Percentiles rank a stretch among this genome's conserved stretches.
phyloP scores from a whole-genome alignment of 306 rosid genomes.

The Castanopsis chinensis region DNA sequence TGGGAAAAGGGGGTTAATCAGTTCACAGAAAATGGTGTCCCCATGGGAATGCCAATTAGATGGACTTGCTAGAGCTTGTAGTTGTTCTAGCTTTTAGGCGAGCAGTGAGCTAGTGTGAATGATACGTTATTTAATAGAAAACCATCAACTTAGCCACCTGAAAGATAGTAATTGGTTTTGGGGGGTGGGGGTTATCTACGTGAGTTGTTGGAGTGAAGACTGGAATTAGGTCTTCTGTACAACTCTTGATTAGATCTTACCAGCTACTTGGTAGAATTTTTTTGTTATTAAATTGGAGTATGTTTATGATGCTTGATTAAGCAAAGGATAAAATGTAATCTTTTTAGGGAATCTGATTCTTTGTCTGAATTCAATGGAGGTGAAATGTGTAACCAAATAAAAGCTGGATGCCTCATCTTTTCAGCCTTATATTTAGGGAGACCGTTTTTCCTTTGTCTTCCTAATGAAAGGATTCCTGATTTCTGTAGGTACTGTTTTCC shows the following conservation, averaged over 20 bases:
- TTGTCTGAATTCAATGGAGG: background rate
- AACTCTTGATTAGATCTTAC: background rate
- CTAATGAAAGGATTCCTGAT: background rate
- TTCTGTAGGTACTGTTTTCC: constrained; percentile 82
- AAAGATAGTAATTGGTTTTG: background rate
- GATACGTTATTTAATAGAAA: background rate
- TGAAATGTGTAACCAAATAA: background rate
- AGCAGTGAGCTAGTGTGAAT: background rate
- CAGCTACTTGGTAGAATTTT: background rate
- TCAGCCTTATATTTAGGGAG: background rate
- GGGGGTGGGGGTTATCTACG: background rate
- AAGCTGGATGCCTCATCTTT: background rate
- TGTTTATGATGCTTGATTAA: background rate
- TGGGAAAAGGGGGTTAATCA: background rate
- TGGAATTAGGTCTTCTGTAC: background rate
- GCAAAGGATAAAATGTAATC: background rate
- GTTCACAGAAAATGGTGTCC: background rate
- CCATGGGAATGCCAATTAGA: background rate
- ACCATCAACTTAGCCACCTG: background rate
- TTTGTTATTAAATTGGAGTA: background rate
- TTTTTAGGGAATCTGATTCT: background rate
- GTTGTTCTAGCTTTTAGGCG: background rate
- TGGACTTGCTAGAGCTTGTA: background rate
- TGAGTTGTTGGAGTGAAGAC: no score
- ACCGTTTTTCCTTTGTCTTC: constrained; percentile 17